Evolutionary conservation across 441 rosid species (phyloP).

Genomic region (Erodium chrysanthum): DNA sequence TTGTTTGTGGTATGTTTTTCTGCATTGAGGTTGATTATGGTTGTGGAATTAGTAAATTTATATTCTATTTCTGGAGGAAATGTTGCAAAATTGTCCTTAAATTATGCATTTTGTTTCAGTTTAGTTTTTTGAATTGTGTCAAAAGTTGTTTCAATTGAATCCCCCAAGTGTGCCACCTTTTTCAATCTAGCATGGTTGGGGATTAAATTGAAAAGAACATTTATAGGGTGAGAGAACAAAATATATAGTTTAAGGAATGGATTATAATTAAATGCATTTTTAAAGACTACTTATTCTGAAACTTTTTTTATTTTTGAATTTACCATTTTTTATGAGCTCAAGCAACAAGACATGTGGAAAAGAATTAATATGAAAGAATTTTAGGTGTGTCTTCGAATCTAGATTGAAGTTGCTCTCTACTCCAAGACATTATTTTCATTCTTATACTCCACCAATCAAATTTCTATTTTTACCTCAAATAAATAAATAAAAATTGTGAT

Average conservation of each 20-base stretch:
- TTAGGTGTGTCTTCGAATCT: background rate
- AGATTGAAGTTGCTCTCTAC: background rate
- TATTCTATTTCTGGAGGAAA: background rate
- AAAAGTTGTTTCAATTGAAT: too few species aligned
- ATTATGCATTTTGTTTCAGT: too few species aligned
- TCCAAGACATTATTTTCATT: background rate
- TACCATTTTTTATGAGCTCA: background rate
- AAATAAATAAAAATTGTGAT: background rate
- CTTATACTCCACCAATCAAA: background rate
- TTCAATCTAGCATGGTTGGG: too few species aligned
- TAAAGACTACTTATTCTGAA: too few species aligned
- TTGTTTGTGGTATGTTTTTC: too few species aligned
- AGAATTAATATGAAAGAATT: background rate
- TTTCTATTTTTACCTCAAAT: background rate
- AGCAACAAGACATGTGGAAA: background rate
- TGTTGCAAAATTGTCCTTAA: background rate
- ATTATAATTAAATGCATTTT: too few species aligned
- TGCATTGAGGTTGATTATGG: background rate
- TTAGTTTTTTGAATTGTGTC: too few species aligned
- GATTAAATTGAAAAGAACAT: too few species aligned
- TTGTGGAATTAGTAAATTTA: background rate
- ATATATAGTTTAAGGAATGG: too few species aligned
- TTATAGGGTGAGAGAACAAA: too few species aligned
- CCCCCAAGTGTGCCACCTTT: too few species aligned
- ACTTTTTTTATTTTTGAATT: too few species aligned